Conservation (phyloP, 306 rosid genomes). For the Vigna angularis region DNA sequence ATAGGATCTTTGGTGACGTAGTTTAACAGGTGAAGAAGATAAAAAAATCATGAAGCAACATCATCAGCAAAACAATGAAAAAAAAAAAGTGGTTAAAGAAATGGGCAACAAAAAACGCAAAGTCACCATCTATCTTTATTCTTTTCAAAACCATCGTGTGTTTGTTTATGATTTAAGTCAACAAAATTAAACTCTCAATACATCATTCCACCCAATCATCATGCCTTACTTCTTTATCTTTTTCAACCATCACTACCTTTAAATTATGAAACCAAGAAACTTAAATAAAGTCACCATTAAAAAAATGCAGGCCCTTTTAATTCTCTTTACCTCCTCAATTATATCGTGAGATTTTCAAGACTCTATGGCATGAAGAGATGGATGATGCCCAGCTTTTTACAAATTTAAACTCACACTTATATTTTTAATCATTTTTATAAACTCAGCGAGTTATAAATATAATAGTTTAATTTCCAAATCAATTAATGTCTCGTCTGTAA, state of each 20-base stretch:
- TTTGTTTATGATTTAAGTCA: conserved; percentile 55
- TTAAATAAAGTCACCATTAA: conserved; percentile 38
- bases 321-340: conserved; percentile 10
- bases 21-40: conserved; percentile 20
- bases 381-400: background rate
- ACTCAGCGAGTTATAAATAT: too few relatives aligned
- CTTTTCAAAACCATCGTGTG: conserved; percentile 34
- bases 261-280: conserved; percentile 20
- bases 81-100: conserved; percentile 43
- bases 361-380: background rate
- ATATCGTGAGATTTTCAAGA: conserved; percentile 24
- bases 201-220: conserved; percentile 48
- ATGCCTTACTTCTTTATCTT: conserved; percentile 38
- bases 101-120: conserved; percentile 40
- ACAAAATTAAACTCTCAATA: conserved; percentile 39
- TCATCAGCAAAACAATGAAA: conserved; percentile 42
- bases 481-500: too few relatives aligned
- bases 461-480: too few relatives aligned
- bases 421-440: too few relatives aligned
- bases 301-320: conserved; percentile 22
- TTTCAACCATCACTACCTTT: conserved; percentile 47
- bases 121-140: conserved; percentile 45
- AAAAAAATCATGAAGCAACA: conserved; percentile 25
- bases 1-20: conserved; percentile 29
- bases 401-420: too few relatives aligned